Base-by-base conservation (phyloP, 1,284 basidiomycete species). In the Heterobasidion annosum region DNA sequence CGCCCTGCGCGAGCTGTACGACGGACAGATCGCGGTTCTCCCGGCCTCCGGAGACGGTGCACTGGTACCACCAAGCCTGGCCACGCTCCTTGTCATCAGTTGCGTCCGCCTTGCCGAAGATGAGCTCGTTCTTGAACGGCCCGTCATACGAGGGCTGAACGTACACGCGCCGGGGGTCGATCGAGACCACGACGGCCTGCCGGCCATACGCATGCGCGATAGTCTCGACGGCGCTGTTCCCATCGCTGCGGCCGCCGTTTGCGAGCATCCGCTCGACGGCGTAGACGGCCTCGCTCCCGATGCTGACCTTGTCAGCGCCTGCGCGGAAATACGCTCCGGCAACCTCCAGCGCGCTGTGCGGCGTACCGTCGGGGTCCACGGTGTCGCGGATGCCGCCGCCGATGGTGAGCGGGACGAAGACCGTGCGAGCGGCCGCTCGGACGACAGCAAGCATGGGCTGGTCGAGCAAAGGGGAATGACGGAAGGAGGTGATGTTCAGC, bases 401-500 rank as follows among this genome's bases (percentile, higher is more conserved):
- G 61, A 99, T 96, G 16, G 97, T 99, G 52, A 99, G 81, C n/a
- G 97, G 97, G 1, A 99, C 94, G 68, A 97, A 99, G 51, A 98
- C 84, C 51, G 84, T 83, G 67, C 92, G 85, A 0, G 97, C 95
- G 0, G 95, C 91, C 0, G 85, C 84, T 54, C 90, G 86, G 51
- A 99, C 91, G 62, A 99, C 90, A 47, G 92, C 88, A 54, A 99
- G 82, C 97, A 99, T 99, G 0, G 97, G 97, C 70, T 99, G 97
- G 71, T 99, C 97, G 53, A 79, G 85, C 45, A 99, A 78, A 0
- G 97, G 94, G 7, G 93, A 98, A 61, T 91, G 88, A 57, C 97
- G 91, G 83, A 99, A 99, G 54, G 95, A 98, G 8, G 97, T 99
- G 75, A 99, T 99, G 73, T 99, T 99, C 67, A 99, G 85, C 63